Evolutionary conservation across 2,329 filamentous ascomycete species (phyloP).

Genomic region (Didymella sp.): DNA sequence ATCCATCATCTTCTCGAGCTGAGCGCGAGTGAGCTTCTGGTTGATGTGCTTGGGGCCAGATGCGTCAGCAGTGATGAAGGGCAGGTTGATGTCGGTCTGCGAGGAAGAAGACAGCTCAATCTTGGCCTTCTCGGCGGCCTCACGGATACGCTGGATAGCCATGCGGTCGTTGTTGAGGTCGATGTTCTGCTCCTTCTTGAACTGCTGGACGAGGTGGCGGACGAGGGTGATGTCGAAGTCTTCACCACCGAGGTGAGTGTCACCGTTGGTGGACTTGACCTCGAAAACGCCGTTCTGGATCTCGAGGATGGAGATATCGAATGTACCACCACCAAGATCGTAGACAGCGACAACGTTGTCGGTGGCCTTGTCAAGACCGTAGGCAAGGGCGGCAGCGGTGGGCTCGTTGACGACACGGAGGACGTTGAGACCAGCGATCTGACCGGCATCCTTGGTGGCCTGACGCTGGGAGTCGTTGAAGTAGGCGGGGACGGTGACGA

Average conservation of each 20-base stretch:
- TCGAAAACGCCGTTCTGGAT: conserved; percentile 98
- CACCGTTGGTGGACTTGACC: conserved; percentile 99
- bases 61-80: conserved; percentile 96
- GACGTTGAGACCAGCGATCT: conserved; percentile 94
- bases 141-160: conserved; percentile 98
- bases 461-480: conserved; percentile 99
- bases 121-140: conserved; percentile 99
- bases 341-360: conserved; percentile 93
- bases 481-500: conserved; percentile 96
- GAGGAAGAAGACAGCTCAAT: conserved; percentile 95
- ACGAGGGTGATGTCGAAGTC: conserved; percentile 97
- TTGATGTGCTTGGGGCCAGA: conserved; percentile 99
- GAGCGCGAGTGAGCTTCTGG: conserved; percentile 87
- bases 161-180: conserved; percentile 93
- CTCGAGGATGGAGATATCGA: conserved; percentile 97
- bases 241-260: conserved; percentile 97
- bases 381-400: conserved; percentile 92
- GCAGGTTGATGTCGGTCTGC: conserved; percentile 97
- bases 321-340: conserved; percentile 97
- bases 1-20: conserved; percentile 92
- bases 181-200: conserved; percentile 94
- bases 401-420: conserved; percentile 98
- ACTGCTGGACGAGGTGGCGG: conserved; percentile 89
- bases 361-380: conserved; percentile 93
- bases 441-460: conserved; percentile 96